phyloP scores from a whole-genome alignment of 208 protist genomes.

The Trypanosoma platydactyli region DNA sequence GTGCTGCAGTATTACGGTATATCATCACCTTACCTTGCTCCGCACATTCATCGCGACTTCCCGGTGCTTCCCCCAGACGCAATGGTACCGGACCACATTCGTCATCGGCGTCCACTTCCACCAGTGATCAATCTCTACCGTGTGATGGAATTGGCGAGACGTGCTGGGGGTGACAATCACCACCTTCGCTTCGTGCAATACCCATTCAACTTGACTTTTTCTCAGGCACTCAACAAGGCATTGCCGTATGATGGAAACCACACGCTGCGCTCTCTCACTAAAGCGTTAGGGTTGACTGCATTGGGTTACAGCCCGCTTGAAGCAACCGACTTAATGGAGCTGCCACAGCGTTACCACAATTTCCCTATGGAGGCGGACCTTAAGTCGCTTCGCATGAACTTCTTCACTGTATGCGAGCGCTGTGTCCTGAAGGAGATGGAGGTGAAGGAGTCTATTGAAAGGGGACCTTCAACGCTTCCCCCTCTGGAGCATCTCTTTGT shows the following conservation, averaged over 20 bases:
- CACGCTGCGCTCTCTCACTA: constrained; percentile 67
- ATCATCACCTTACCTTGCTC: constrained; percentile 70
- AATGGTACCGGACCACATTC: constrained; percentile 74
- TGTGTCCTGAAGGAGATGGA: constrained; percentile 88
- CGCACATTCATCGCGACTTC: constrained; percentile 69
- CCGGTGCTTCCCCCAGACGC: constrained; percentile 76
- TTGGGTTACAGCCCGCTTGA: constrained; percentile 84
- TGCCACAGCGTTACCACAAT: constrained; percentile 90
- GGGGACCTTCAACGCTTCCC: constrained; percentile 69
- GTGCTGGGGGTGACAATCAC: constrained; percentile 58
- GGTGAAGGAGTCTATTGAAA: constrained; percentile 82
- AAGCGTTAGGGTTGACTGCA: constrained; percentile 66
- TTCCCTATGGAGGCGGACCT: constrained; percentile 85
- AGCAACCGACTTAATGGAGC: constrained; percentile 78
- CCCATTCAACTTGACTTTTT: constrained; percentile 82
- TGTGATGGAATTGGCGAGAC: constrained; percentile 64
- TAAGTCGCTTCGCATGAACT: constrained; percentile 84
- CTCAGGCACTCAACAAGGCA: constrained; percentile 72
- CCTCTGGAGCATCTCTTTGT: constrained; percentile 82
- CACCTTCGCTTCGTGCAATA: constrained; percentile 89
- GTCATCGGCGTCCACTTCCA: constrained; percentile 43
- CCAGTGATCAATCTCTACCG: constrained; percentile 74
- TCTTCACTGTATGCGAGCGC: constrained; percentile 82
- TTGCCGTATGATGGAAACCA: constrained; percentile 84
- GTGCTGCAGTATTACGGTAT: constrained; percentile 88